Percentiles rank a stretch among this genome's conserved stretches.
Conservation (phyloP, 805 yeast species). For the Starmerella geochares region DNA sequence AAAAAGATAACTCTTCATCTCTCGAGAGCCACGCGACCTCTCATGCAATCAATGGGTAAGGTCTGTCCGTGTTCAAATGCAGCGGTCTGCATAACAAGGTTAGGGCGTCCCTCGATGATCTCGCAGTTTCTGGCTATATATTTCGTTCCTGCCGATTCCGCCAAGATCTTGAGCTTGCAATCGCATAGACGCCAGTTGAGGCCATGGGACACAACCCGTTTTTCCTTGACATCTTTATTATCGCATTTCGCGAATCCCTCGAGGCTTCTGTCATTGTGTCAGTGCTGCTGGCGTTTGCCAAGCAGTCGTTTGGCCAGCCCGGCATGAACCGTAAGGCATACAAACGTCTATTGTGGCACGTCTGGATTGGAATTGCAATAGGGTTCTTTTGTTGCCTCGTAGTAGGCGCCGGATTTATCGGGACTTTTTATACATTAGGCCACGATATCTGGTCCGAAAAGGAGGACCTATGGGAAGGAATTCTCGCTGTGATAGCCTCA, state of each 20-base stretch:
- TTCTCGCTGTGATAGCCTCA: constrained; percentile 82
- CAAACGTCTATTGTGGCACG: constrained; percentile 59
- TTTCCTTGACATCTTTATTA: constrained; percentile 61
- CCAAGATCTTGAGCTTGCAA: background rate
- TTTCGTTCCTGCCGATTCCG: background rate
- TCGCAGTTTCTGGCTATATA: background rate
- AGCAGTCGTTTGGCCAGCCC: constrained; percentile 66
- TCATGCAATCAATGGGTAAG: background rate
- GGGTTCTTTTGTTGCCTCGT: constrained; percentile 74
- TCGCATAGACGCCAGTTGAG: background rate
- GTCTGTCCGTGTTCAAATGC: background rate
- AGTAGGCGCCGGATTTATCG: constrained; percentile 89
- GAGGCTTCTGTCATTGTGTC: constrained; percentile 91
- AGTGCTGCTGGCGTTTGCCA: constrained; percentile 79
- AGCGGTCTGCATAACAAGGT: background rate
- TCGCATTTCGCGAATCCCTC: constrained; percentile 84
- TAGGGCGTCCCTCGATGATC: background rate
- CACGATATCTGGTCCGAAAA: constrained; percentile 75
- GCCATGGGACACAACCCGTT: constrained; percentile 39
- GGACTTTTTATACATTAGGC: constrained; percentile 73
- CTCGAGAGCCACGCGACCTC: background rate
- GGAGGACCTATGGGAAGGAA: constrained; percentile 96
- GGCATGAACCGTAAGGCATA: constrained; percentile 36
- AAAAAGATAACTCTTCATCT: background rate
- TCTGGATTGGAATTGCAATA: constrained; percentile 68